Base-by-base conservation (phyloP, 2,329 filamentous ascomycete species). In the Fusarium sp. region DNA sequence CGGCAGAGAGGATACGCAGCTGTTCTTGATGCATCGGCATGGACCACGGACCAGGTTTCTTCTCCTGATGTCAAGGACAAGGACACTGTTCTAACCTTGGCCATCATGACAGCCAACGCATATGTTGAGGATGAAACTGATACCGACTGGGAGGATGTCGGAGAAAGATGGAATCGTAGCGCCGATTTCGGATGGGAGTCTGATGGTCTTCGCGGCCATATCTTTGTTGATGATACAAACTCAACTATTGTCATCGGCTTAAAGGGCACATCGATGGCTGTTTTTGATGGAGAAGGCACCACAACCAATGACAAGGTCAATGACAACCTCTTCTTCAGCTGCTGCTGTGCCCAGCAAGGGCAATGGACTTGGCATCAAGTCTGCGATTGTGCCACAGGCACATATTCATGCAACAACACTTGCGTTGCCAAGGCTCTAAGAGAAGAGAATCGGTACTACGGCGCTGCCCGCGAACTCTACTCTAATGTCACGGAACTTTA, bases 261-360 rank as follows among this genome's bases (percentile, higher is more conserved):
- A 58, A 99, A 99, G 81, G 96, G 95, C 55, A 98, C 94, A 0
- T 93, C 91, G 2, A 89, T 91, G 3, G 95, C 96, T 15, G 90
- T 98, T 6, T 98, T 98, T 77, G 95, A 98, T 78, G 96, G 96
- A n/a, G 92, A 95, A 37, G 95, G 94, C 52, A 98, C 96, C 2
- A 98, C 95, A 1, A 97, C 94, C 26, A 97, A 97, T 72, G 96
- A 99, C 82, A 99, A 99, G 82, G 85, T 94, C 75, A 99, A 98
- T 78, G 96, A 99, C 80, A 99, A 99, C 77, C 85, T 99, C 12
- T 97, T 97, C 80, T 98, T 98, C 82, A 97, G 94, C 77, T 99
- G 96, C 82, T 99, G 96, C 80, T 99, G 96, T 80, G 96, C 90
- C 6, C 94, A 98, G 80, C 94, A 97, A 74, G 94, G 94, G 1